phyloP scores from a whole-genome alignment of 2,329 filamentous ascomycete species.

The Alternaria gaisen region DNA sequence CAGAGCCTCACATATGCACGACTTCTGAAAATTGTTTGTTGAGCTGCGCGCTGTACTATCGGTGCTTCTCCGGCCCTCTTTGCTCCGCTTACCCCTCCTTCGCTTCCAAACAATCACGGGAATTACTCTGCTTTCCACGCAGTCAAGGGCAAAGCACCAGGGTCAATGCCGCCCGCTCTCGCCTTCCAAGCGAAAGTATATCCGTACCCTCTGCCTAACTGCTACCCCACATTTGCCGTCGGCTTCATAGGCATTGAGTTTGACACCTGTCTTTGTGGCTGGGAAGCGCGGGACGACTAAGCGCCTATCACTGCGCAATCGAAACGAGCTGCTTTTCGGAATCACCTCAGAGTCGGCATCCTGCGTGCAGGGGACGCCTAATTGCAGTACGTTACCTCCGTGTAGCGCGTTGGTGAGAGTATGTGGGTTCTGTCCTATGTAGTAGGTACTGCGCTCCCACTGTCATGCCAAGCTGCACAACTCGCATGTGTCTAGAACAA shows the following conservation, averaged over 20 bases:
- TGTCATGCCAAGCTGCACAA: constrained; percentile 13
- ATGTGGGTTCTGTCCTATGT: constrained; percentile 4
- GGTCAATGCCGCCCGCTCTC: constrained; percentile 5
- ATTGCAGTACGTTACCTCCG: constrained; percentile 3
- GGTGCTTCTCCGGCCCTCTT: constrained; percentile 18
- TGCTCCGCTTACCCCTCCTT: constrained; percentile 22
- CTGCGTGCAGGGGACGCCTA: constrained; percentile 14
- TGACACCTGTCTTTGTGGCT: constrained; percentile 21
- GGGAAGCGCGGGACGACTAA: constrained; percentile 13
- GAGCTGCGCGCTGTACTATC: constrained; percentile 19
- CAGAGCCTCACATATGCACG: constrained; percentile 19
- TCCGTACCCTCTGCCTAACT: neutral
- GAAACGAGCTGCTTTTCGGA: constrained; percentile 5
- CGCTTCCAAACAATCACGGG: constrained; percentile 13
- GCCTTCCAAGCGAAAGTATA: constrained; percentile 10
- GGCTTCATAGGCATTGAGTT: constrained; percentile 11
- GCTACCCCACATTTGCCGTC: constrained; percentile 17
- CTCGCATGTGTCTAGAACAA: constrained; percentile 14
- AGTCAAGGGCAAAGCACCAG: constrained; percentile 13
- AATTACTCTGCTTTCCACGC: constrained; percentile 11
- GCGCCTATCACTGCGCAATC: constrained; percentile 13
- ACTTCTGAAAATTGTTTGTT: constrained; percentile 19
- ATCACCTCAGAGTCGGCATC: constrained; percentile 10
- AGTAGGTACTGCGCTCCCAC: constrained; percentile 9
- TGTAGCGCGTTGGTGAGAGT: constrained; percentile 8